phyloP scores from a whole-genome alignment of 257 asterid species.

The Mitragyna speciosa region DNA sequence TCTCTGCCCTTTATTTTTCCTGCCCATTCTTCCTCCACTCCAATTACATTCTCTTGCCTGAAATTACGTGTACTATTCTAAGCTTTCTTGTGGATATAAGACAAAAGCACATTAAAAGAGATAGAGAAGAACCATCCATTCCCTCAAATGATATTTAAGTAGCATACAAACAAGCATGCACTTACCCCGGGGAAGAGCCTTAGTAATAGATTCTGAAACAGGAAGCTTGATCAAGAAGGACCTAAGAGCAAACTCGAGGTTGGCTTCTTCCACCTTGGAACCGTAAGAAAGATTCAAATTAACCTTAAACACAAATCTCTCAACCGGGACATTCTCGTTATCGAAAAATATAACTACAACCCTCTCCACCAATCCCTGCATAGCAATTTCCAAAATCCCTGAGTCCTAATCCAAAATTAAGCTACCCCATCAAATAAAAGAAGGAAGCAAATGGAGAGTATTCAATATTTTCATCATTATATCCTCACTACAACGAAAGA shows the following conservation, averaged over 20 bases:
- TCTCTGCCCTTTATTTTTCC: too few relatives aligned
- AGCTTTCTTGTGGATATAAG: too few relatives aligned
- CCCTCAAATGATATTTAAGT: too few relatives aligned
- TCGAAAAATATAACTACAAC: slow-evolving; percentile 72
- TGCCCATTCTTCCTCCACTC: too few relatives aligned
- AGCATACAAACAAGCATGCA: neutral
- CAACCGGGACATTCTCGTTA: slow-evolving; percentile 55
- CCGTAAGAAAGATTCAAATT: slow-evolving; percentile 60
- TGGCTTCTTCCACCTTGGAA: slow-evolving; percentile 61
- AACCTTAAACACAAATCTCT: slow-evolving; percentile 81
- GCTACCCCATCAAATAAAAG: neutral
- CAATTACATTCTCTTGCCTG: too few relatives aligned
- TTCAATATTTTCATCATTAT: too few relatives aligned
- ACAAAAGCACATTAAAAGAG: neutral
- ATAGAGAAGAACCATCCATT: neutral
- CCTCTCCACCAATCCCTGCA: slow-evolving; percentile 85
- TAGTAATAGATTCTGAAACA: slow-evolving; percentile 61
- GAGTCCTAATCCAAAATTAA: neutral
- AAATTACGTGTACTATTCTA: too few relatives aligned
- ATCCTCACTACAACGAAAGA: too few relatives aligned
- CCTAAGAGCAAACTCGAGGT: slow-evolving; percentile 74
- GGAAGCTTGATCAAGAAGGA: slow-evolving; percentile 85
- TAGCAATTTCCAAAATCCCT: slow-evolving; percentile 4
- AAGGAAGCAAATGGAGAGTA: neutral
- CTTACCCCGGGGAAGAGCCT: slow-evolving; percentile 65